phyloP scores from a whole-genome alignment of 345 rosid genomes.

The Odontarrhena argentea region DNA sequence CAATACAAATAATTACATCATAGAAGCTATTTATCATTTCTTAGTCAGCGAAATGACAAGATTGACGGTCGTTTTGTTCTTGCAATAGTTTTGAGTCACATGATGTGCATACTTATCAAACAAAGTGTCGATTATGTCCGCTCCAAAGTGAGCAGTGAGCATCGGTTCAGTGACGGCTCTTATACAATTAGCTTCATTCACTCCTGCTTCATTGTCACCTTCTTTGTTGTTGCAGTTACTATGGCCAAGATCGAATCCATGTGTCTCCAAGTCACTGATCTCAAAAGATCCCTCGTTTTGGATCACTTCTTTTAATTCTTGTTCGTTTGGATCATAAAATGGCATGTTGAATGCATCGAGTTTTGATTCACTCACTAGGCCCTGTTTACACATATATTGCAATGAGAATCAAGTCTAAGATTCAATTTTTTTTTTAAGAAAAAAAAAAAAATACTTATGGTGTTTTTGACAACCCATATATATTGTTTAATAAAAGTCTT shows the following conservation, averaged over 20 bases:
- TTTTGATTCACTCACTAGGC: conserved; percentile 44
- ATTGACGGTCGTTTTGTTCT: conserved; percentile 26
- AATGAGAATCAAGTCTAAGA: background rate
- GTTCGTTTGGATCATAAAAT: conserved; percentile 37
- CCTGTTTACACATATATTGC: conserved; percentile 35
- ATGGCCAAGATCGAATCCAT: conserved; percentile 33
- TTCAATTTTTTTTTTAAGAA: too few species aligned
- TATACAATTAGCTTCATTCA: conserved; percentile 43
- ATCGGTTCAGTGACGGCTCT: conserved; percentile 40
- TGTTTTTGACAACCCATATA: too few species aligned
- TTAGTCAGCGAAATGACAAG: conserved; percentile 34
- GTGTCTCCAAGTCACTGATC: conserved; percentile 34
- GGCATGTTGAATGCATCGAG: conserved; percentile 50
- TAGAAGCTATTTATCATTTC: conserved; percentile 15
- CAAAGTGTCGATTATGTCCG: conserved; percentile 33
- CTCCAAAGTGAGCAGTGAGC: conserved; percentile 41
- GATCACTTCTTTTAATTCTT: conserved; percentile 41
- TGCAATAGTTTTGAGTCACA: conserved; percentile 18
- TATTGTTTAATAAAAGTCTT: too few species aligned
- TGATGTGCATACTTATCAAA: conserved; percentile 42
- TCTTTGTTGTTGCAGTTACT: conserved; percentile 1
- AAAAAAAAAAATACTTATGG: background rate
- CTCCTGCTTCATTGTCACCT: conserved; percentile 15
- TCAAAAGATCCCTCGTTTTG: conserved; percentile 46
- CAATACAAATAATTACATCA: background rate